phyloP scores from a whole-genome alignment of 257 asterid genomes.

The Penstemon newberryi region DNA sequence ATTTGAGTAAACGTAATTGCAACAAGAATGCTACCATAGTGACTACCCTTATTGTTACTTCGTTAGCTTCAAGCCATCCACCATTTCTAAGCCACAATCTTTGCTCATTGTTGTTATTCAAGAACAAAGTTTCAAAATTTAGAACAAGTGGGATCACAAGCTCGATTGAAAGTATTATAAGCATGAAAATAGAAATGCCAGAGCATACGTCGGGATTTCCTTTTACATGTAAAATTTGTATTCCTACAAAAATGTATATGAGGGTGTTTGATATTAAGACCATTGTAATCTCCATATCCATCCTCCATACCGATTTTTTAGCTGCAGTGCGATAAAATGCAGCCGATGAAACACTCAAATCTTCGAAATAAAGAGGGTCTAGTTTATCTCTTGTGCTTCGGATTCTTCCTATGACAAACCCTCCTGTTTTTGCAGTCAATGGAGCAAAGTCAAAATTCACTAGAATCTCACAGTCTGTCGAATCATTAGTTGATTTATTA shows the following conservation, averaged over 20 bases:
- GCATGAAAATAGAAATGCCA: constrained; percentile 52
- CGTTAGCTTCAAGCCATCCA: constrained; percentile 63
- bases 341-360: constrained; percentile 35
- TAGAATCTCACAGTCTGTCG: constrained; percentile 56
- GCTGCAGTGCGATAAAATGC: constrained; percentile 28
- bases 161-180: constrained; percentile 53
- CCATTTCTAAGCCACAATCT: constrained; percentile 22
- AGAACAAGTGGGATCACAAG: constrained; percentile 62
- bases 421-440: constrained; percentile 19
- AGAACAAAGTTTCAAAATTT: constrained; percentile 56
- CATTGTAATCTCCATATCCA: constrained; percentile 67
- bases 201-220: constrained; percentile 47
- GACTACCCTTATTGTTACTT: constrained; percentile 52
- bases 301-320: constrained; percentile 52
- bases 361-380: constrained; percentile 50
- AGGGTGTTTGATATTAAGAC: constrained; percentile 61
- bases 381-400: constrained; percentile 42
- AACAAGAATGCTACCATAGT: constrained; percentile 61
- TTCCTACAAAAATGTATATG: constrained; percentile 42
- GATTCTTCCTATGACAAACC: constrained; percentile 40
- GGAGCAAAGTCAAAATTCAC: constrained; percentile 46
- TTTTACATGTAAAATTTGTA: constrained; percentile 56
- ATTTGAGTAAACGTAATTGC: constrained; percentile 51
- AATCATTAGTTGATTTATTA: neutral
- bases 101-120: constrained; percentile 27